Percentiles rank a stretch among this genome's conserved stretches.
These are phyloP conservation scores for Micractinium sp. DNA, from an alignment of 139 green algal genomes.

Conservation along the genomic window DNA sequence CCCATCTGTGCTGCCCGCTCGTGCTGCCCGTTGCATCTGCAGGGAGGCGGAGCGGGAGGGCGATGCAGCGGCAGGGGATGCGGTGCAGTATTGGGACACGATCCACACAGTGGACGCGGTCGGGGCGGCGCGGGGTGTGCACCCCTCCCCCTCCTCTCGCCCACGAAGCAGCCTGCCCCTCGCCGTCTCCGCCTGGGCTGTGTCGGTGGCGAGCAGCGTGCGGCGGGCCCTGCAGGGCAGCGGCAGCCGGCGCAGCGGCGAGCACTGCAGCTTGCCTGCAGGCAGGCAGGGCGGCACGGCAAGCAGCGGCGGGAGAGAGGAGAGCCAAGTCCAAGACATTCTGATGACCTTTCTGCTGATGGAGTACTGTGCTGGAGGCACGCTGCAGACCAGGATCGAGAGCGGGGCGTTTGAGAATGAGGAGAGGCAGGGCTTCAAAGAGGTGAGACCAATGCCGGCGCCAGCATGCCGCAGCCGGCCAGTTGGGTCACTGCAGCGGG, in stretches of 20 bases:
- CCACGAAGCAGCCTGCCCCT: too few relatives aligned
- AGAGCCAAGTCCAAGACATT: background rate
- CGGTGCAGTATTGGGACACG: too few relatives aligned
- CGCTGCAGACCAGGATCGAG: background rate
- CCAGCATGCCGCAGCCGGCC: background rate
- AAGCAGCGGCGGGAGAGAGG: background rate
- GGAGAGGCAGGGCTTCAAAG: background rate
- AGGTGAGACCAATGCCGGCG: background rate
- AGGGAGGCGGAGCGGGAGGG: too few relatives aligned
- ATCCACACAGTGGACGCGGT: too few relatives aligned
- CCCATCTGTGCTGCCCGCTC: too few relatives aligned
- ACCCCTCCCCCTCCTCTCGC: too few relatives aligned
- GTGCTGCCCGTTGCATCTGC: too few relatives aligned
- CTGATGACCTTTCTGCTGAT: background rate
- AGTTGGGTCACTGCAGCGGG: background rate
- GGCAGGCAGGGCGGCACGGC: background rate
- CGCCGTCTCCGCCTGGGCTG: too few relatives aligned
- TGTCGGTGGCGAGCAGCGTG: too few relatives aligned
- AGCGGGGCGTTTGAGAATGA: background rate
- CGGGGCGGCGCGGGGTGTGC: background rate
- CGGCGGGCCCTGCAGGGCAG: background rate
- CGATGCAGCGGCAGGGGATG: too few relatives aligned
- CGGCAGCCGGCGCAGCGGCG: background rate
- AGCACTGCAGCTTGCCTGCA: background rate
- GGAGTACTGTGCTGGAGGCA: background rate